Base-by-base conservation (phyloP, 2,329 filamentous ascomycete genomes). In the Colletotrichum phormii region DNA sequence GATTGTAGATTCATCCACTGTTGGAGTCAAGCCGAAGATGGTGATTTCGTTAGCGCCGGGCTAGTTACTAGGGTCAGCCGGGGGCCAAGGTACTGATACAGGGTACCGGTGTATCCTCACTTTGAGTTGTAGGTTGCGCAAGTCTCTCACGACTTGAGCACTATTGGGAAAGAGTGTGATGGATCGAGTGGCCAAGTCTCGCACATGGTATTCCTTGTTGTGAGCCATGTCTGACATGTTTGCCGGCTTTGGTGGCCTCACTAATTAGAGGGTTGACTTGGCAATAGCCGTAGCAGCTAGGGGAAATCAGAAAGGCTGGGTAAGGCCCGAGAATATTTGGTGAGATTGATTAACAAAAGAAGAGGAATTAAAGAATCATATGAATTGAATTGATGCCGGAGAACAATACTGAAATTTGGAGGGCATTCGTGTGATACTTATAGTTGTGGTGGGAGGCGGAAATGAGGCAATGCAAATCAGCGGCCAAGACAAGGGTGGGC, bases 91-190 rank as follows among this genome's bases (percentile, higher is more conserved):
- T 5, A 88, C 91, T 86, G 15, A 85, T 42, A 29, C 37, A 59
- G n/a, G 26, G 42, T 7, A 51, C 6, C 24, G 6, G 29, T 5
- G 2, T 13, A 49, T 0, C 57, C 78, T 74, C 78, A 86, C 83
- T 78, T 85, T 83, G 24, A 91, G 83, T 1, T 78, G 76, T 18
- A 92, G 82, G 75, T 88, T 81, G 70, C 86, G 87, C 77, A 93
- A 86, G 65, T 92, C 89, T 31, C 91, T 86, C 13, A 88, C 85
- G 35, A 93, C 80, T 60, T 91, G 90, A 1, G 91, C 91, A 74
- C 88, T 84, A 2, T 84, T 84, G 0, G 91, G 91, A 72, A 91
- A 92, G 53, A 94, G 85, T 0, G 88, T 90, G 18, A 94, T 90
- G 0, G 87, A 88, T 62, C 88, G 88, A 42, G 91, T 92, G 9